Percentiles rank a stretch among this genome's conserved stretches.
Evolutionary conservation across 306 rosid species (phyloP).

Genomic region (Begonia masoniana): DNA sequence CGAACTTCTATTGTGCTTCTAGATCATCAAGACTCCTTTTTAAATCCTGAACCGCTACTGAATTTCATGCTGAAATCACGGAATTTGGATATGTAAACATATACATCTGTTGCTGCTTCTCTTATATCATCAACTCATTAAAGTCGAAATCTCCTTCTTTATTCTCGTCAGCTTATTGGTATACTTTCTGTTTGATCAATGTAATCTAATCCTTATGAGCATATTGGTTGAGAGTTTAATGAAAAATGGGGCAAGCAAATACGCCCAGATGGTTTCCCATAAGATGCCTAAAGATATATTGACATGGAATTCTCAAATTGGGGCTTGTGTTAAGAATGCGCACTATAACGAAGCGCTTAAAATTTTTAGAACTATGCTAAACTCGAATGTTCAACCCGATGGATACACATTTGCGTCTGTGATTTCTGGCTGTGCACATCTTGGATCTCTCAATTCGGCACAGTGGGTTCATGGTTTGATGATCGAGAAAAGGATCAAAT

Average conservation of each 20-base stretch:
- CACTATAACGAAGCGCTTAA: constrained; percentile 30
- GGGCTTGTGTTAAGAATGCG: constrained; percentile 42
- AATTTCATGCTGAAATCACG: constrained; percentile 36
- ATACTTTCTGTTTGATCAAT: constrained; percentile 8
- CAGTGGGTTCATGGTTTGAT: constrained; percentile 46
- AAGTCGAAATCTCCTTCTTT: constrained; percentile 13
- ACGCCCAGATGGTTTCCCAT: constrained; percentile 38
- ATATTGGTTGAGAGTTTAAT: constrained; percentile 21
- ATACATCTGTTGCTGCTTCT: constrained; percentile 42
- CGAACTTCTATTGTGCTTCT: constrained; percentile 27
- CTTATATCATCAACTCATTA: constrained; percentile 39
- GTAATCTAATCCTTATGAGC: constrained; percentile 22
- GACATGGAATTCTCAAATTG: constrained; percentile 55
- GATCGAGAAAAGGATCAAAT: constrained; percentile 31
- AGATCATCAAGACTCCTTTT: constrained; percentile 21
- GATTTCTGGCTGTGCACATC: constrained; percentile 40
- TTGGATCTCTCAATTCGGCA: constrained; percentile 41
- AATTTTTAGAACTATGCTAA: constrained; percentile 29
- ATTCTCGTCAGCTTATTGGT: constrained; percentile 18
- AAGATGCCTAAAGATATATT: constrained; percentile 44
- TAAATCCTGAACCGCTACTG: constrained; percentile 25
- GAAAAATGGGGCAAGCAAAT: constrained; percentile 33
- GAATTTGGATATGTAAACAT: constrained; percentile 32
- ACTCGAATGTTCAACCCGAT: constrained; percentile 35
- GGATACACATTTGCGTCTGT: constrained; percentile 63